Evolutionary conservation across 2,329 filamentous ascomycete genomes (phyloP).

Genomic region (Fusarium anthophilum): DNA sequence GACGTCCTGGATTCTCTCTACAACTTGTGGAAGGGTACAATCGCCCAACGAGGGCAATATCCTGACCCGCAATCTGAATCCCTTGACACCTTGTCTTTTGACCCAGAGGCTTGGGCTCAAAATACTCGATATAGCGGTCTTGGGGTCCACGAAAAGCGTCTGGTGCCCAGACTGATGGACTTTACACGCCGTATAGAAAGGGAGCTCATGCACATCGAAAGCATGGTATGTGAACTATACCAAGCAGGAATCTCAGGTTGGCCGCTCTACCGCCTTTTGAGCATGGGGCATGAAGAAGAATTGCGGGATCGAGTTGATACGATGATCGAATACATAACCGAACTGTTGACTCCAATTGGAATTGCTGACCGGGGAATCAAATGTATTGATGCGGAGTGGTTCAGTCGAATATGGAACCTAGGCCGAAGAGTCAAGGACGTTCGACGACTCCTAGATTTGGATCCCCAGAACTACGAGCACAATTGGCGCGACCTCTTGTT

Average conservation of each 20-base stretch:
- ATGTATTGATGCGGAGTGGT: constrained; percentile 22
- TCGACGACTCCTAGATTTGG: constrained; percentile 10
- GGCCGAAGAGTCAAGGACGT: constrained; percentile 17
- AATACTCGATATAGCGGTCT: background rate
- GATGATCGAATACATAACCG: background rate
- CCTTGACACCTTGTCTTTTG: background rate
- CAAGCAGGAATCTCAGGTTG: constrained; percentile 19
- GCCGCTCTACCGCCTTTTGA: constrained; percentile 13
- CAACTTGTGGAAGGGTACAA: background rate
- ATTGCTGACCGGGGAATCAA: background rate
- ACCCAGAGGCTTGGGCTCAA: background rate
- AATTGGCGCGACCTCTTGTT: constrained; percentile 36
- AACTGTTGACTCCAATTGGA: background rate
- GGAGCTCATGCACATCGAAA: constrained; percentile 34
- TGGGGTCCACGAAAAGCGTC: constrained; percentile 11
- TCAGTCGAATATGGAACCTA: constrained; percentile 9
- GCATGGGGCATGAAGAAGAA: background rate
- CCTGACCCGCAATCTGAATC: constrained; percentile 11
- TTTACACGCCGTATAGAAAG: constrained; percentile 12
- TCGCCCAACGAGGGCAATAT: background rate
- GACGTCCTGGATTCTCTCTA: background rate
- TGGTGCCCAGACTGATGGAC: constrained; percentile 31
- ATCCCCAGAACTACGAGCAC: background rate
- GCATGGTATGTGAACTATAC: constrained; percentile 39
- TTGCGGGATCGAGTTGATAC: constrained; percentile 3